Evolutionary conservation across 768 basidiomycete species (phyloP), one percentile per base, ranked within the genome.

Genomic region (Macrolepiota dolichaula): DNA sequence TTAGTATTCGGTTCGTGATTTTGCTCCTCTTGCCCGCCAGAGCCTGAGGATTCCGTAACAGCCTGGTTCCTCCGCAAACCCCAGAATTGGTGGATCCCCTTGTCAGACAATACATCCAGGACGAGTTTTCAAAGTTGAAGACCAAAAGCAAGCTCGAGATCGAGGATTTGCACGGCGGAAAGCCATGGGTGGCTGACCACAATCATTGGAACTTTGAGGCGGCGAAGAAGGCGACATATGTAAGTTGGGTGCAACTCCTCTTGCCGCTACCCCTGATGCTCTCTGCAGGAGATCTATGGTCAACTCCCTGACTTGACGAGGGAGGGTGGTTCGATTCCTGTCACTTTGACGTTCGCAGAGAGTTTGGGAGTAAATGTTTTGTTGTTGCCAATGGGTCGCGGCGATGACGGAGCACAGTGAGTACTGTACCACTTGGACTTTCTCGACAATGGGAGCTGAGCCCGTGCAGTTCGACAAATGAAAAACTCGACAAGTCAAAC

Each of bases 201-300:
- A 86, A 88, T 66, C 95, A 98, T 76, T 96, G 92, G 92, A 96
- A 93, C 74, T 98, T 87, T 73, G 83, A 89, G 66, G 96, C 96
- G 1, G 96, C 94, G 1, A 87, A 84, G 67, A 83, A 80, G 58
- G 94, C 94, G 27, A 94, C 93, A n/a, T 84, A 88, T 82, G 87
- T 87, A 55, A 49, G 59, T 55, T 11, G 19, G 6, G 3, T 10
- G 15, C 2, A 7, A 35, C 35, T 10, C 22, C 38, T 15, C 6
- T 25, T 24, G 3, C 25, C 3, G 32, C 19, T 2, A 11, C 29
- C 35, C 53, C 44, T 46, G 49, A 54, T 17, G 15, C 13, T 29
- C 51, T 42, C 29, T 17, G 35, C 49, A 82, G 81, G 72, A 71
- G n/a, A 69, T 95, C 9, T 95, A 93, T 75, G 78, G 83, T 50